Evolutionary conservation across 768 basidiomycete species (phyloP).

Genomic region (Multifurca ochricompacta): DNA sequence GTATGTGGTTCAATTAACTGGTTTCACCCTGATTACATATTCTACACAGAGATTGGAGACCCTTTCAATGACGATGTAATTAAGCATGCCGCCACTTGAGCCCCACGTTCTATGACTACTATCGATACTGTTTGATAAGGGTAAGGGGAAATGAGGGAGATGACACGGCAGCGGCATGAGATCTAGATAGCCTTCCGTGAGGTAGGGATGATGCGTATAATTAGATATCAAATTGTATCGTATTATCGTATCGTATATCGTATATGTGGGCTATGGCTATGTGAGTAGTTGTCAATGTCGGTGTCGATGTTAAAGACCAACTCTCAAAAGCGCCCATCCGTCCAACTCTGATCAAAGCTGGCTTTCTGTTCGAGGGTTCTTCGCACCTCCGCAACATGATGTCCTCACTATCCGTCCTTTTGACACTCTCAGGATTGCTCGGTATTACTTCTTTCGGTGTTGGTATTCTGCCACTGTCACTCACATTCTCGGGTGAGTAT

Average conservation of each 20-base stretch:
- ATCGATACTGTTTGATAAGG: background rate
- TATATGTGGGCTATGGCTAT: constrained; percentile 21
- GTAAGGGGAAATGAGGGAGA: background rate
- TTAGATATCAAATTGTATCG: background rate
- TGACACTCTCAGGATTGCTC: constrained; percentile 53
- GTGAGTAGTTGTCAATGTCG: background rate
- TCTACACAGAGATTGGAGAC: constrained; percentile 26
- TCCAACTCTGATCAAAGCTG: background rate
- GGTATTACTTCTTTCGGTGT: constrained; percentile 56
- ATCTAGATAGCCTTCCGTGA: no score
- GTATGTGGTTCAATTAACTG: background rate
- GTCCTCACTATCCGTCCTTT: constrained; percentile 34
- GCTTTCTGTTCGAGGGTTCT: no score
- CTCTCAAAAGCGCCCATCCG: background rate
- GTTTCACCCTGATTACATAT: background rate
- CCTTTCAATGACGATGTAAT: constrained; percentile 26
- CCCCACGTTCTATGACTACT: background rate
- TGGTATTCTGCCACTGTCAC: constrained; percentile 70
- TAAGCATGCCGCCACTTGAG: constrained; percentile 21
- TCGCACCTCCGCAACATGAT: no score
- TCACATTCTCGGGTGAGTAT: constrained; percentile 59
- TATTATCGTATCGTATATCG: background rate
- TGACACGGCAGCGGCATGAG: background rate
- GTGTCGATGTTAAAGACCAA: background rate
- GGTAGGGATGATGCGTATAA: background rate